A percentile compares a stretch with the other conserved stretches of the same genome.
Evolutionary conservation across 805 yeast species (phyloP).

Genomic region (Cyberlindnera mycetangii): DNA sequence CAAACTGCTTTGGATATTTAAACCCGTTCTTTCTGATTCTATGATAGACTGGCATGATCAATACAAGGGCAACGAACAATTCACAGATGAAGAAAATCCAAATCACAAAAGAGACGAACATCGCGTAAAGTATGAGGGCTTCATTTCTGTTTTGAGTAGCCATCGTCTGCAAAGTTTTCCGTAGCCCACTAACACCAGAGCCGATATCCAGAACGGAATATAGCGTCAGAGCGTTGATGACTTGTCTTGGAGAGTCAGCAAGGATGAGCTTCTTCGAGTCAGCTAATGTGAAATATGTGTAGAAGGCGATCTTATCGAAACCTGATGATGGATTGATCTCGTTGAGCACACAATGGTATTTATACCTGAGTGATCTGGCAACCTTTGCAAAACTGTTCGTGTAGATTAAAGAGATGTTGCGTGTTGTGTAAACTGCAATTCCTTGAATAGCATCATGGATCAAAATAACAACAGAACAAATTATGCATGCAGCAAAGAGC

Average conservation of each 20-base stretch:
- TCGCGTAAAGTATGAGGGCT: slow-evolving; percentile 70
- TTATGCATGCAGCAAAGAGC: slow-evolving; percentile 80
- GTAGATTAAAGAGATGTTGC: slow-evolving; percentile 67
- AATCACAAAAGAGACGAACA: slow-evolving; percentile 70
- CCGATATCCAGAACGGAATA: slow-evolving; percentile 44
- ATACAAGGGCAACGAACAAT: slow-evolving; percentile 51
- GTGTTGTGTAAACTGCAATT: slow-evolving; percentile 50
- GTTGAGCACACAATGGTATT: slow-evolving; percentile 69
- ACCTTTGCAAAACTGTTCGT: slow-evolving; percentile 61
- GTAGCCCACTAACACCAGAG: slow-evolving; percentile 30
- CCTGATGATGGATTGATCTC: slow-evolving; percentile 62
- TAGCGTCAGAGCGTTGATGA: slow-evolving; percentile 73
- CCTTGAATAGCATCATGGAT: slow-evolving; percentile 60
- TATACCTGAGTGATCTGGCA: slow-evolving; percentile 56
- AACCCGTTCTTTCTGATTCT: slow-evolving; percentile 39
- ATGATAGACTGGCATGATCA: slow-evolving; percentile 49
- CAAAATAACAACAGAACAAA: slow-evolving; percentile 60
- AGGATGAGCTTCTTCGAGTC: slow-evolving; percentile 59
- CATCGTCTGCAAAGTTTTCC: slow-evolving; percentile 46
- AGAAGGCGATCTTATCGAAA: slow-evolving; percentile 66
- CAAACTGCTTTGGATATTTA: slow-evolving; percentile 53
- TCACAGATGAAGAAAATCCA: slow-evolving; percentile 67
- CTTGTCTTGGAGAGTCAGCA: slow-evolving; percentile 87
- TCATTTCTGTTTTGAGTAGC: slow-evolving; percentile 61
- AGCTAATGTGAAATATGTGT: slow-evolving; percentile 61